Base-by-base conservation (phyloP, 257 asterid genomes). In the Solanum clarkiae region DNA sequence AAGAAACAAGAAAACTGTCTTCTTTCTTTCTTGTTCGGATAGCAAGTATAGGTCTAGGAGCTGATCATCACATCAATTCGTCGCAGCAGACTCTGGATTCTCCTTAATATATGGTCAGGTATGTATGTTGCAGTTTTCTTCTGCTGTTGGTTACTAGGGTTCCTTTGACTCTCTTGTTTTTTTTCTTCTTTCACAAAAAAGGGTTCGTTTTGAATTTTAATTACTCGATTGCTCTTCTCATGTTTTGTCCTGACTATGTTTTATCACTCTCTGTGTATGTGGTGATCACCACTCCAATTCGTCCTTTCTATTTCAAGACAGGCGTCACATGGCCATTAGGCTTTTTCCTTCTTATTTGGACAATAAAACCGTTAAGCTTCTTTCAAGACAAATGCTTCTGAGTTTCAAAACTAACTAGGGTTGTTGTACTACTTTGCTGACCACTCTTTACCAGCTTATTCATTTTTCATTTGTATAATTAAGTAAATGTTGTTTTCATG, bases 1-100 rank as follows among this genome's bases (percentile, higher is more conserved):
- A 83, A 83, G 51, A 68, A 83, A 83, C 81, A 68, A 83, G 81
- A 72, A 29, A 71, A 54, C 62, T 36, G 32, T 55, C 85, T 87
- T 68, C 74, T 75, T 87, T 68, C 74, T 75, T 72, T 90, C 86
- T 87, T 63, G 59, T 66, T 62, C 6, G 42, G 42, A 36, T 36
- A 36, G 42, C 42, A 0, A 36, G 42, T 36, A 36, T 36, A 36
- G 42, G 42, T 36, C 42, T 74, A 32, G 47, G 62, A 40, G 32
- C 65, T 83, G 80, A 83, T 83, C 77, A 65, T 65, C 85, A 63
- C 54, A 44, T 2, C 71, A 29, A 24, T 4, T 13, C 85, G 51
- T 45, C n/a, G 32, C n/a, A 60, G 32, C 62, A 11, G 77, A 12
- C 62, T 82, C 32, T 36, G 42, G 6, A 36, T 5, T 36, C 59